phyloP scores from a whole-genome alignment of 148 eudicot species.

The Arctostaphylos glauca region DNA sequence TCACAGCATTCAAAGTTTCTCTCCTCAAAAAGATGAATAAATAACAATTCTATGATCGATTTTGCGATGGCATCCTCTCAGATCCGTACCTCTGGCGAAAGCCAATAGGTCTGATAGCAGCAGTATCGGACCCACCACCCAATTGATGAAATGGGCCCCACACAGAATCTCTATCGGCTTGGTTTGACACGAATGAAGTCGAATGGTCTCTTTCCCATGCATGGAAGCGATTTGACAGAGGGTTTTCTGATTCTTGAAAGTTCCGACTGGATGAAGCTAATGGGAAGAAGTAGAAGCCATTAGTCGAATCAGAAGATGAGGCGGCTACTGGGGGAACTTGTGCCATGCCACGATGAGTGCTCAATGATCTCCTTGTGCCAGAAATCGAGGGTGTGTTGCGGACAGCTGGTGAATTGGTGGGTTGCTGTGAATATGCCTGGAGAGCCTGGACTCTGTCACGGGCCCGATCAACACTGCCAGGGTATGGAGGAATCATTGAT shows the following conservation, averaged over 20 bases:
- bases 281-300: constrained; percentile 62
- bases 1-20: constrained; percentile 29
- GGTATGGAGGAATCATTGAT: constrained; percentile 74
- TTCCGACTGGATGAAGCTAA: constrained; percentile 50
- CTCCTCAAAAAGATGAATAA: constrained; percentile 25
- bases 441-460: constrained; percentile 79
- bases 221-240: constrained; percentile 36
- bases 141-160: constrained; percentile 60
- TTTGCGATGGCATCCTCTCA: constrained; percentile 65
- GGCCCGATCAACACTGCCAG: constrained; percentile 80
- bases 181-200: constrained; percentile 41
- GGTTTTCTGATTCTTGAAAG: constrained; percentile 53
- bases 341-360: constrained; percentile 44
- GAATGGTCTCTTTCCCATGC: constrained; percentile 66
- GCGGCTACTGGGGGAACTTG: constrained; percentile 48
- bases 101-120: constrained; percentile 27
- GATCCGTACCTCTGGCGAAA: constrained; percentile 70
- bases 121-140: constrained; percentile 31
- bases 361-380: constrained; percentile 46
- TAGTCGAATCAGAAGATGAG: constrained; percentile 61
- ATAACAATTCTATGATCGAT: constrained; percentile 42
- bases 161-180: constrained; percentile 48
- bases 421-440: constrained; percentile 85
- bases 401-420: constrained; percentile 44
- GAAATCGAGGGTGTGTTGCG: constrained; percentile 41